Base-by-base conservation (phyloP, 371 early-diverging fungal species). In the Mucor indicus region DNA sequence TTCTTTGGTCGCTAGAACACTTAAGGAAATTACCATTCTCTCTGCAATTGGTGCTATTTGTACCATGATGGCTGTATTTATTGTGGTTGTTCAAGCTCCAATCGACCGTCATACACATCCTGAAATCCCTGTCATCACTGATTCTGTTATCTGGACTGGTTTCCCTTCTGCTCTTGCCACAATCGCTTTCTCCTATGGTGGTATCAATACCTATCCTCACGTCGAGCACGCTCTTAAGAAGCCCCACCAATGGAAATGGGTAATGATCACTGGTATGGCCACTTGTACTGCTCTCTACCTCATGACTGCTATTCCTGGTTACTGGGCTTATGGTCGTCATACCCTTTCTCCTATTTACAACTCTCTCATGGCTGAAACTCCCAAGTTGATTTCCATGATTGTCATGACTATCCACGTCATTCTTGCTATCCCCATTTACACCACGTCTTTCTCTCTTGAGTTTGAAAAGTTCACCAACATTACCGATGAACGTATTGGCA, bases 351-450 rank as follows among this genome's bases (percentile, higher is more conserved):
- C 92, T 20, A 83, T 93, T 30, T 80, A 87, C 49, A 50, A 75
- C 42, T 85, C 77, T 54, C 62, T 93, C 17, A 82, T 82, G 9
- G 50, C 62, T 7, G 86, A 84, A 7, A 52, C 78, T 19, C 64
- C 77, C 20, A 69, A 78, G n/a, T 75, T 69, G 5, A 58, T 79
- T 30, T 75, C 89, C 23, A 80, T 86, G 44, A 79, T 82, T 41
- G 79, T 90, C 57, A 84, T 91, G 59, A 87, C 90, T 0, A 66
- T 84, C 11, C 92, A 91, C 48, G 90, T 91, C 19, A 61, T 91
- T 13, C 61, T 90, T 17, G 90, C 92, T 22, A 83, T 86, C 39
- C 93, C 93, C 2, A 78, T 91, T 19, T 77, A 86, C 44, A 62
- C 90, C 38, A 88, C 89, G 0, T 81, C 90, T 9, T 87, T 93